Conservation (phyloP, 2,329 filamentous ascomycete species). For the Pseudocercospora pini-densiflorae region DNA sequence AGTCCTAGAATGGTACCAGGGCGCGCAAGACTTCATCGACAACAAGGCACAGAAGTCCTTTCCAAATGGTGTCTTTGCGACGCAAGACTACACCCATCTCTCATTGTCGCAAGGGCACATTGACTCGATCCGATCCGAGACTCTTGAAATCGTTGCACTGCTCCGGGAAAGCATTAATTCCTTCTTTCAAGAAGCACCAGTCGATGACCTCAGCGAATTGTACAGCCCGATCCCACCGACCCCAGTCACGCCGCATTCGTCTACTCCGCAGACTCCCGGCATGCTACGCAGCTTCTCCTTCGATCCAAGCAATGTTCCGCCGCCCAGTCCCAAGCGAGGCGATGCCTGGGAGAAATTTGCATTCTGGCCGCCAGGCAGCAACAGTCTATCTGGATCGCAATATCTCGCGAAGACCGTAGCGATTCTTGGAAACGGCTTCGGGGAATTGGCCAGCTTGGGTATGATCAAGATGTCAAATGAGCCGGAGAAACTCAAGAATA, state of each 20-base stretch:
- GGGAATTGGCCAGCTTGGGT: conserved; percentile 78
- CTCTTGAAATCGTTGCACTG: conserved; percentile 79
- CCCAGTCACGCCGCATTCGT: conserved; percentile 66
- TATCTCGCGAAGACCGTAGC: conserved; percentile 83
- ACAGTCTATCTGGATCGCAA: conserved; percentile 88
- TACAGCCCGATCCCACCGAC: conserved; percentile 78
- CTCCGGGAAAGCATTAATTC: conserved; percentile 77
- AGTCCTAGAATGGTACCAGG: conserved; percentile 92
- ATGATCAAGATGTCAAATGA: conserved; percentile 61
- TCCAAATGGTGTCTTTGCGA: conserved; percentile 55
- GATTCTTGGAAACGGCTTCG: conserved; percentile 82
- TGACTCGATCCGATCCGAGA: conserved; percentile 73
- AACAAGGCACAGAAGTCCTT: conserved; percentile 80
- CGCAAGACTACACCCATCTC: conserved; percentile 74
- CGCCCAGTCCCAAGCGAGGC: conserved; percentile 70
- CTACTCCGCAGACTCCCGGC: conserved; percentile 55
- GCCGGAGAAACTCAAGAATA: conserved; percentile 70
- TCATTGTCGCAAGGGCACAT: conserved; percentile 73
- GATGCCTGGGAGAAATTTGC: conserved; percentile 92
- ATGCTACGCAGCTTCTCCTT: conserved; percentile 74
- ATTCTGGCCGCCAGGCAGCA: conserved; percentile 94
- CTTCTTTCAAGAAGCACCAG: conserved; percentile 86
- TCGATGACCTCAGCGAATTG: conserved; percentile 86
- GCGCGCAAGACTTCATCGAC: conserved; percentile 84
- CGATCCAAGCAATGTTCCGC: conserved; percentile 76